phyloP scores from a whole-genome alignment of 2,329 filamentous ascomycete species.

The Chrysoporthe cubensis region DNA sequence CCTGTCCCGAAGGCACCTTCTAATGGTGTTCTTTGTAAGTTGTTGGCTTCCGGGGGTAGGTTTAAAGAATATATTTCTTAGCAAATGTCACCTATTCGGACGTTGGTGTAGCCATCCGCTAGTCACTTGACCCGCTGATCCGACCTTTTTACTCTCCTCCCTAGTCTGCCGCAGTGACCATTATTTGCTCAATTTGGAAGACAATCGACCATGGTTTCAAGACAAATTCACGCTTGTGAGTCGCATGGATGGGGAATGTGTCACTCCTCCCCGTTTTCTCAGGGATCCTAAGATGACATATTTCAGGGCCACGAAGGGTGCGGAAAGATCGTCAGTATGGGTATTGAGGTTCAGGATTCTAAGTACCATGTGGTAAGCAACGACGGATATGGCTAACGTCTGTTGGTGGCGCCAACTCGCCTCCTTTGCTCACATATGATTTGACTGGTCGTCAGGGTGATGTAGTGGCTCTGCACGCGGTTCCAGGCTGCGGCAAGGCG shows the following conservation, averaged over 20 bases:
- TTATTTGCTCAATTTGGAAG: slow-evolving; percentile 36
- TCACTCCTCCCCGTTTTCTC: slow-evolving; percentile 9
- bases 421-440: background rate
- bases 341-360: slow-evolving; percentile 26
- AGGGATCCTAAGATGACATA: background rate
- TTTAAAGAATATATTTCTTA: background rate
- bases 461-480: slow-evolving; percentile 37
- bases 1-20: slow-evolving; percentile 34
- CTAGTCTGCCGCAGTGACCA: slow-evolving; percentile 41
- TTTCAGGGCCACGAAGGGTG: slow-evolving; percentile 35
- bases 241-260: background rate
- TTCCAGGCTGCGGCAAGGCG: slow-evolving; percentile 38
- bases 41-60: slow-evolving; percentile 40
- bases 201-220: slow-evolving; percentile 37
- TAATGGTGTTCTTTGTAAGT: slow-evolving; percentile 38
- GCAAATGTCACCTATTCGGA: background rate
- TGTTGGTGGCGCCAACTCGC: background rate
- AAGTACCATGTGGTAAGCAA: slow-evolving; percentile 29
- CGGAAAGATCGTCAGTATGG: slow-evolving; percentile 33
- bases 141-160: background rate
- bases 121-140: too few species aligned
- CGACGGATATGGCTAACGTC: background rate
- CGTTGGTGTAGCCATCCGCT: background rate
- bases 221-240: slow-evolving; percentile 33
- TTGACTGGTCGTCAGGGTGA: slow-evolving; percentile 33